phyloP scores from a whole-genome alignment of 164 flowering plant genomes.

The Chimonanthus salicifolius region DNA sequence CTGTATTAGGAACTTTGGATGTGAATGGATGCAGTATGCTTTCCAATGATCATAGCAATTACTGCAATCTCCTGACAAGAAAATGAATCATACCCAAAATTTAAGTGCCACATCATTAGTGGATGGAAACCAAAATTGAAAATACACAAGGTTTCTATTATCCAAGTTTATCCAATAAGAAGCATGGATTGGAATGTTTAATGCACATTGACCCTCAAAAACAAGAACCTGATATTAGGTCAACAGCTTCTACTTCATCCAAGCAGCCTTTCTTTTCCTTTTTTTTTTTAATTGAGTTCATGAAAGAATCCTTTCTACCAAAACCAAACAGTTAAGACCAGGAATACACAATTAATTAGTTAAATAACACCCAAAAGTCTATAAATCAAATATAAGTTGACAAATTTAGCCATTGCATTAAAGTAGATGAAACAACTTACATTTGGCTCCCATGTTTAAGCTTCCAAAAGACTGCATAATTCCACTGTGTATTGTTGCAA shows the following conservation, averaged over 20 bases:
- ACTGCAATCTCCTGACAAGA: not conserved
- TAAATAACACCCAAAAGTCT: not conserved
- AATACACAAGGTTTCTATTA: not conserved
- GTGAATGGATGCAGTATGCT: too few relatives aligned
- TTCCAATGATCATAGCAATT: not conserved
- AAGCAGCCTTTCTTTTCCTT: not conserved
- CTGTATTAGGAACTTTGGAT: not conserved
- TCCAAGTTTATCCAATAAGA: not conserved
- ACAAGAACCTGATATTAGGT: not conserved
- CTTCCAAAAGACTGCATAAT: constrained; percentile 90
- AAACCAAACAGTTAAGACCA: not conserved
- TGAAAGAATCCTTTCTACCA: not conserved
- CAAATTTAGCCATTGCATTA: not conserved
- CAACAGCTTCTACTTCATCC: not conserved
- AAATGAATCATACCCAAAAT: not conserved
- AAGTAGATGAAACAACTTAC: constrained; percentile 41
- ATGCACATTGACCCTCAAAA: not conserved
- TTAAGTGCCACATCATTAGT: not conserved
- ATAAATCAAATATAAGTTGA: too few relatives aligned
- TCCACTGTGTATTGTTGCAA: constrained; percentile 63
- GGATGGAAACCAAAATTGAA: not conserved
- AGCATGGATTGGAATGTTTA: not conserved
- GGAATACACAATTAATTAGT: not conserved
- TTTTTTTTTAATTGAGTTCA: too few relatives aligned
- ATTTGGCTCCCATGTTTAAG: constrained; percentile 32